Conservation (phyloP, 73 alveolate genomes). For the Breviolum minutum region DNA sequence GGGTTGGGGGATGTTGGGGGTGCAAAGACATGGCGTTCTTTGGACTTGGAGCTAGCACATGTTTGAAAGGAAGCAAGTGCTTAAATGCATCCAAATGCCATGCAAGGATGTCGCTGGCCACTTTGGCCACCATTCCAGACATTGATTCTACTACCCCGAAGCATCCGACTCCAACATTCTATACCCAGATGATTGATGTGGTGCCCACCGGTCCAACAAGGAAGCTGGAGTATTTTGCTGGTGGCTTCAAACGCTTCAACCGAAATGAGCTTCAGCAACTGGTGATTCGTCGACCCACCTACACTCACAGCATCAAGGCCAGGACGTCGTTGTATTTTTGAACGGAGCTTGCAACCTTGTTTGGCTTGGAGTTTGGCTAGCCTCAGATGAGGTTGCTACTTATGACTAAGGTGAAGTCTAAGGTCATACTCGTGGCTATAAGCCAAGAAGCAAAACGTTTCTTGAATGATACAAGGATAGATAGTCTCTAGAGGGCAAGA, state of each 20-base stretch:
- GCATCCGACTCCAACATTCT: not conserved
- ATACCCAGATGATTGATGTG: no score
- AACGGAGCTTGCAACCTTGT: not conserved
- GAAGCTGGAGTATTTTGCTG: slow-evolving; percentile 64
- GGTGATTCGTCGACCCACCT: not conserved
- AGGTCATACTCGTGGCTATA: no score
- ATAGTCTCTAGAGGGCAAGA: no score
- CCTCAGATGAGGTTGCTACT: no score
- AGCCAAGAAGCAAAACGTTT: no score
- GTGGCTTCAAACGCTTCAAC: slow-evolving; percentile 65
- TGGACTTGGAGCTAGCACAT: no score
- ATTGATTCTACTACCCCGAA: not conserved
- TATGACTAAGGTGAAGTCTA: no score
- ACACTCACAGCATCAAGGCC: slow-evolving; percentile 30
- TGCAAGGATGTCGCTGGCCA: not conserved
- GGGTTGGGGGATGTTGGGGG: not conserved
- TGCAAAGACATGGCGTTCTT: not conserved
- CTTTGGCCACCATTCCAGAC: not conserved
- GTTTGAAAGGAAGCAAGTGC: no score
- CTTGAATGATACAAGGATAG: not conserved
- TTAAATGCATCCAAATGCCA: not conserved
- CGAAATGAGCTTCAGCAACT: slow-evolving; percentile 4
- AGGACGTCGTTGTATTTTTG: not conserved
- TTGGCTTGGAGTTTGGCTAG: no score
- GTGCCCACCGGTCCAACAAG: slow-evolving; percentile 4